Conservation (phyloP, 768 basidiomycete genomes). For the Suillus occidentalis region DNA sequence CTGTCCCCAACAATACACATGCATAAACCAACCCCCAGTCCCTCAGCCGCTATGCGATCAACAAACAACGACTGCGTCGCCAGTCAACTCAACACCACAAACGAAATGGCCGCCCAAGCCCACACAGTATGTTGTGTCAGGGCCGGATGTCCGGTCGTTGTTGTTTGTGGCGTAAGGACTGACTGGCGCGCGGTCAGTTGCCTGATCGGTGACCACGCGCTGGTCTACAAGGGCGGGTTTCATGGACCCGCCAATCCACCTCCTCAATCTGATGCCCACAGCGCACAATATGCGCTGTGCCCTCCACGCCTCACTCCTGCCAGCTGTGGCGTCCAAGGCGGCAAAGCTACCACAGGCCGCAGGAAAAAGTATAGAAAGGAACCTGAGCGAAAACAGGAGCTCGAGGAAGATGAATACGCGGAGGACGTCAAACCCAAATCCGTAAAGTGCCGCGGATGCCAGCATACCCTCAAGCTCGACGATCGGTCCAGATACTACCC, state of each 20-base stretch:
- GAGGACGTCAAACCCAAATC: constrained; percentile 24
- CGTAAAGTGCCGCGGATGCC: constrained; percentile 30
- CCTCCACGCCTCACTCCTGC: too few species aligned
- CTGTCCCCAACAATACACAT: background rate
- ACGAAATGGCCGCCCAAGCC: background rate
- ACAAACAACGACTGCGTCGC: constrained; percentile 8
- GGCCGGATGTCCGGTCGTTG: constrained; percentile 17
- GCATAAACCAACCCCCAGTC: background rate
- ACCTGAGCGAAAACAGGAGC: constrained; percentile 20
- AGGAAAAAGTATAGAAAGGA: too few species aligned
- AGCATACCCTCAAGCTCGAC: constrained; percentile 32
- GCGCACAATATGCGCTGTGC: too few species aligned
- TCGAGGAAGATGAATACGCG: constrained; percentile 33
- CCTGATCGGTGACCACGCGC: constrained; percentile 26
- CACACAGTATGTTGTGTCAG: constrained; percentile 17
- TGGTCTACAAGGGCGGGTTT: constrained; percentile 16
- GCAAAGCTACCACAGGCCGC: too few species aligned
- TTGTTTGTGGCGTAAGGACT: constrained; percentile 25
- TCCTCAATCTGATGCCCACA: background rate
- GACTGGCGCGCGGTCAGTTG: constrained; percentile 26
- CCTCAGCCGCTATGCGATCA: constrained; percentile 3
- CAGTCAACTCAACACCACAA: background rate
- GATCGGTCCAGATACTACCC: constrained; percentile 36
- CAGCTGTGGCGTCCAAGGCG: background rate
- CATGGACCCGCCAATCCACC: background rate